These are phyloP conservation scores for Aspergillus kassunensis DNA, from an alignment of 495 filamentous ascomycete genomes.

Conservation along the genomic window DNA sequence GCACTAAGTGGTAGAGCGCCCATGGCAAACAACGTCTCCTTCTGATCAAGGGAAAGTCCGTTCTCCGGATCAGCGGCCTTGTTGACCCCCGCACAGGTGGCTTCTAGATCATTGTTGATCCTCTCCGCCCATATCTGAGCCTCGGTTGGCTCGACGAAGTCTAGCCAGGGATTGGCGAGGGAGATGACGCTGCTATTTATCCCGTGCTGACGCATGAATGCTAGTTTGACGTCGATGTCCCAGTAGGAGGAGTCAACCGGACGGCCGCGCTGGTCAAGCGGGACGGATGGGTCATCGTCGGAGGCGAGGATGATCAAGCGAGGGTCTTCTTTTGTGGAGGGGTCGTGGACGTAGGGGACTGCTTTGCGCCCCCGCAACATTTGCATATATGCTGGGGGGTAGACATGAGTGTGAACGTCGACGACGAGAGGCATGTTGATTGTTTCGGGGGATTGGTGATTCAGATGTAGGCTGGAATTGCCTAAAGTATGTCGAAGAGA, in stretches of 20 bases:
- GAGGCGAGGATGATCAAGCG: constrained; percentile 77
- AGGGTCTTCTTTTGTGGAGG: constrained; percentile 52
- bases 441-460: too few relatives aligned
- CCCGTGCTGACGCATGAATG: constrained; percentile 80
- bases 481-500: too few relatives aligned
- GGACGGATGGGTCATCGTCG: constrained; percentile 53
- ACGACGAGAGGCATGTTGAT: constrained; percentile 47
- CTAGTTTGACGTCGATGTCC: constrained; percentile 66
- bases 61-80: constrained; percentile 37
- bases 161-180: constrained; percentile 94
- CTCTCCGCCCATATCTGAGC: constrained; percentile 57
- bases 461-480: too few relatives aligned
- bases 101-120: constrained; percentile 75
- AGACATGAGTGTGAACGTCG: constrained; percentile 94
- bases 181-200: constrained; percentile 84
- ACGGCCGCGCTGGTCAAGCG: constrained; percentile 54
- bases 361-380: constrained; percentile 70
- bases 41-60: constrained; percentile 17
- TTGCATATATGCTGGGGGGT: constrained; percentile 76
- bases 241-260: constrained; percentile 74
- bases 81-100: constrained; percentile 56
- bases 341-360: constrained; percentile 75
- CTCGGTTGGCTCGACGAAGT: constrained; percentile 65
- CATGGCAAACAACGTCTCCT: constrained; percentile 66
- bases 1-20: constrained; percentile 76